Conservation (phyloP, 768 basidiomycete species). For the Megacollybia marginata region DNA sequence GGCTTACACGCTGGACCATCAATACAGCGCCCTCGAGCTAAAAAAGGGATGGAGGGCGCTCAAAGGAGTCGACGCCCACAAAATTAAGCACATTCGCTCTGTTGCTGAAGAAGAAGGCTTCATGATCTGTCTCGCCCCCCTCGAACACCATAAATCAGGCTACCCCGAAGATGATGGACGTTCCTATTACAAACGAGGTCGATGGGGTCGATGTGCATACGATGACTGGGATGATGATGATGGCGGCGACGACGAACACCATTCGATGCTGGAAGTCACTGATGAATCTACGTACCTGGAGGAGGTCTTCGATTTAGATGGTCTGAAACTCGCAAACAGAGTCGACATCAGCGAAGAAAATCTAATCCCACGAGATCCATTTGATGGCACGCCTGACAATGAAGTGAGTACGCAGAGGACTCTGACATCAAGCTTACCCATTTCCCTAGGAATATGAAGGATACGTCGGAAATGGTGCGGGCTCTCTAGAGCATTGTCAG, state of each 20-base stretch:
- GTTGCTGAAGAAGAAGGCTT: conserved; percentile 27
- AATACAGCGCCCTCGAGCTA: conserved; percentile 20
- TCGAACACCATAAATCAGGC: conserved; percentile 19
- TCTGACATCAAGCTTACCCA: too few relatives aligned
- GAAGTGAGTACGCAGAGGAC: not conserved
- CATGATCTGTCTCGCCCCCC: conserved; percentile 26
- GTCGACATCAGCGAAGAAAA: conserved; percentile 15
- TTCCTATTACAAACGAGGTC: conserved; percentile 6
- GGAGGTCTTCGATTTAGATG: conserved; percentile 25
- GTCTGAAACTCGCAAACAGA: conserved; percentile 10
- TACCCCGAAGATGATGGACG: conserved; percentile 14
- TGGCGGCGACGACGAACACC: conserved; percentile 9
- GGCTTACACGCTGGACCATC: conserved; percentile 19
- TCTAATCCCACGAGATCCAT: conserved; percentile 26
- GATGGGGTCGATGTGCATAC: conserved; percentile 8
- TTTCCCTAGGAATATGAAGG: conserved; percentile 25
- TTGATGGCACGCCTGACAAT: conserved; percentile 27
- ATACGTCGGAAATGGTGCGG: conserved; percentile 26
- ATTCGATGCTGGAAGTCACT: conserved; percentile 17
- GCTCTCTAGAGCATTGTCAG: too few relatives aligned
- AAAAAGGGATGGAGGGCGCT: conserved; percentile 16
- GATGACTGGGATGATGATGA: conserved; percentile 11
- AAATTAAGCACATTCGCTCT: conserved; percentile 20
- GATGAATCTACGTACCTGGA: conserved; percentile 13
- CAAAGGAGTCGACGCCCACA: conserved; percentile 32